A percentile compares a stretch with the other conserved stretches of the same genome.
These are phyloP conservation scores for Talaromyces wortmannii DNA, from an alignment of 495 filamentous ascomycete genomes.

Conservation along the genomic window DNA sequence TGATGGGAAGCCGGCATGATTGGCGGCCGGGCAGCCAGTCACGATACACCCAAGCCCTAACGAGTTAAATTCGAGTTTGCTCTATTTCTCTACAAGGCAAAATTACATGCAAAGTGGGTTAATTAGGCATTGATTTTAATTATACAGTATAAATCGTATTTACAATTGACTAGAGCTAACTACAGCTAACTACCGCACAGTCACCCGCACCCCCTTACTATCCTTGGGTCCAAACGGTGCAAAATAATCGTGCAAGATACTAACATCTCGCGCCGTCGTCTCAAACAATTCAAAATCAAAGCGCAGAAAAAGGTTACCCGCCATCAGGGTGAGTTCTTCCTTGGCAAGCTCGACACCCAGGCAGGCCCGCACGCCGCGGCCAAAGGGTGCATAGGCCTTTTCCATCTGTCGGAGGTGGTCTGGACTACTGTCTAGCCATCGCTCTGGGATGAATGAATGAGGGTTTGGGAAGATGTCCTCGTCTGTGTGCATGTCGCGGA, in stretches of 20 bases:
- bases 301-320: slow-evolving; percentile 34
- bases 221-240: slow-evolving; percentile 6
- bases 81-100: background rate
- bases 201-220: slow-evolving; percentile 5
- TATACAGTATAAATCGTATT: no score
- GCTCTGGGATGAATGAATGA: slow-evolving; percentile 31
- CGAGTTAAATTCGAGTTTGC: background rate
- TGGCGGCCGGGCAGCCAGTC: background rate
- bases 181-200: background rate
- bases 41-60: background rate
- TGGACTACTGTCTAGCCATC: slow-evolving; percentile 25
- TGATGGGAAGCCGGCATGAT: background rate
- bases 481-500: slow-evolving; percentile 20
- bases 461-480: slow-evolving; percentile 25
- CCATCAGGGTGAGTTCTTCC: slow-evolving; percentile 34
- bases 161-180: no score
- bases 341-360: slow-evolving; percentile 35
- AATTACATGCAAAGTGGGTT: no score
- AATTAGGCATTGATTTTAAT: no score
- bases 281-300: slow-evolving; percentile 19
- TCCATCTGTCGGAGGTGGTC: slow-evolving; percentile 11
- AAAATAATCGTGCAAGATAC: slow-evolving; percentile 6
- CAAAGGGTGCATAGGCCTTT: slow-evolving; percentile 19
- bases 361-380: slow-evolving; percentile 22
- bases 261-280: slow-evolving; percentile 6